Base-by-base conservation (phyloP, 805 yeast genomes). In the Yamadazyma sp. region DNA sequence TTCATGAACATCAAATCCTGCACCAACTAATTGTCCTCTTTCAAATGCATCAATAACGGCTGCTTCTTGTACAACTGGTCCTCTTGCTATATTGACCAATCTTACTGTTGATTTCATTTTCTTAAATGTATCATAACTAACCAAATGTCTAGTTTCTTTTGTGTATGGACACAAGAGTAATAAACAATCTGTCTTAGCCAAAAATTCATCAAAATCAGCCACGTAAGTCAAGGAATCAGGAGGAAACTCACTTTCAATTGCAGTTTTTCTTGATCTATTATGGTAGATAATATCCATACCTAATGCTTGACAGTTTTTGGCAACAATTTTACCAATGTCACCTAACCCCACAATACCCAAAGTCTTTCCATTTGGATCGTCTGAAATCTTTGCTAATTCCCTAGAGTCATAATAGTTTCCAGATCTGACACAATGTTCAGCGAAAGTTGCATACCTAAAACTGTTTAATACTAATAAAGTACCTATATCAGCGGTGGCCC, bases 341-440 rank as follows among this genome's bases (percentile, higher is more conserved):
- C 78, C 78, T 4, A 72, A 44, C 0, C 77, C 77, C 21, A 72
- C 47, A 13, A 72, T 60, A 4, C 78, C 77, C 30, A 72, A 46
- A 0, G 70, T 63, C 26, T 60, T 60, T 0, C 67, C 73, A 27
- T 56, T 46, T 7, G 71, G 72, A 41, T 66, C 65, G 12, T 65
- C 67, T 1, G 62, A 62, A 38, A 60, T 46, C 28, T 55, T 47
- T 7, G 65, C 49, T 13, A 61, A 38, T 13, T 43, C 45, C 30
- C 52, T 56, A 4, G 62, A 53, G 10, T 56, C 57, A 35, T 54
- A 54, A 38, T 60, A 62, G 13, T 52, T 40, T 0, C 58, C 62
- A 1, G 55, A 48, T 42, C 69, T 48, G 5, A 60, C 55, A 40
- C 69, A 59, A 33, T 61, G 52, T 31, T 63, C 70, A 8, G 68